These are phyloP conservation scores for Botrytis aclada DNA, from an alignment of 2,329 filamentous ascomycete genomes.

Conservation along the genomic window DNA sequence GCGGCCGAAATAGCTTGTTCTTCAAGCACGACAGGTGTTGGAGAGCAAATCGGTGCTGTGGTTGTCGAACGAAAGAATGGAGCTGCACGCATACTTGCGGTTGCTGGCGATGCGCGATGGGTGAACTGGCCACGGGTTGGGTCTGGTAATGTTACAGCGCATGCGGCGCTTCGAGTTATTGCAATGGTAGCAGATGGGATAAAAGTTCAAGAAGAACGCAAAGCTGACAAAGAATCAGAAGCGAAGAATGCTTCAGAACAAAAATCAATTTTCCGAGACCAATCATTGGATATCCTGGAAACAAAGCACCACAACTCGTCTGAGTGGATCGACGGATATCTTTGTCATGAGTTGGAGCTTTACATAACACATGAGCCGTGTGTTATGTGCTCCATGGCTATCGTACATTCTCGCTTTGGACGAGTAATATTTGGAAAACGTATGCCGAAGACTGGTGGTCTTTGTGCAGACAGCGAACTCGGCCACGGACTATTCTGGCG, in stretches of 20 bases:
- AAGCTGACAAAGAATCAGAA: constrained; percentile 29
- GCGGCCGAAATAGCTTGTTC: constrained; percentile 62
- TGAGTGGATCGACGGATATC: constrained; percentile 71
- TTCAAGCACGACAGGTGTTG: constrained; percentile 55
- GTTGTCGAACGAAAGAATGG: constrained; percentile 56
- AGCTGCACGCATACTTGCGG: constrained; percentile 53
- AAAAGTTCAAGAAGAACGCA: constrained; percentile 35
- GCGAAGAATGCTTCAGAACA: constrained; percentile 32
- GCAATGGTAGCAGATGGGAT: constrained; percentile 71
- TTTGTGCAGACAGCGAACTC: constrained; percentile 70
- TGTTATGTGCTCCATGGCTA: constrained; percentile 94
- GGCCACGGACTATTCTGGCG: constrained; percentile 69
- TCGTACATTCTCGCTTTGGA: constrained; percentile 89
- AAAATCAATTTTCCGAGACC: constrained; percentile 59
- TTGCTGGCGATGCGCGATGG: constrained; percentile 76
- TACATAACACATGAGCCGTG: constrained; percentile 96
- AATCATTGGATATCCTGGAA: constrained; percentile 67
- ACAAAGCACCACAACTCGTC: constrained; percentile 55
- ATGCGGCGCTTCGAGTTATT: constrained; percentile 74
- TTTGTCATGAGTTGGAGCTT: constrained; percentile 89
- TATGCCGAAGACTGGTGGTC: constrained; percentile 77
- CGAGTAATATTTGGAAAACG: constrained; percentile 76
- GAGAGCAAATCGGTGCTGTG: constrained; percentile 70
- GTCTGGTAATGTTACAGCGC: constrained; percentile 71
- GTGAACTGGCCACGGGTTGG: constrained; percentile 48